phyloP scores from a whole-genome alignment of 2,329 filamentous ascomycete genomes.

The Dothistroma septosporum region DNA sequence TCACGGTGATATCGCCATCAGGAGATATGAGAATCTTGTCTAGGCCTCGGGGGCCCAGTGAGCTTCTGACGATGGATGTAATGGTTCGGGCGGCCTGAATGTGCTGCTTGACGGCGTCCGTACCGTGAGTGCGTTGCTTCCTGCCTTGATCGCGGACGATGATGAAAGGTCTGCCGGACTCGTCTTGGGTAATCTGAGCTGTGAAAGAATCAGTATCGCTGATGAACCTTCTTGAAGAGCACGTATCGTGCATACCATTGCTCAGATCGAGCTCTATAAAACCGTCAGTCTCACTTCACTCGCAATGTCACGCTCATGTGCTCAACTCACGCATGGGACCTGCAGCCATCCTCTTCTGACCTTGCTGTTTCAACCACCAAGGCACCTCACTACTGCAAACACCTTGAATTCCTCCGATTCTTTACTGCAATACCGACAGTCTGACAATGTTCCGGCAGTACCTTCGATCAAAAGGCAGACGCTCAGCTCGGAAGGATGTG shows the following conservation, averaged over 20 bases:
- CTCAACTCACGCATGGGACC: conserved; percentile 56
- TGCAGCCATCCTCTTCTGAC: conserved; percentile 47
- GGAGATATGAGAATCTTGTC: conserved; percentile 99
- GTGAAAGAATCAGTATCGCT: conserved; percentile 21
- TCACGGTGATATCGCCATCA: conserved; percentile 98
- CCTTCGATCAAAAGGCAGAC: background rate
- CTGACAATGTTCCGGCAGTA: conserved; percentile 1
- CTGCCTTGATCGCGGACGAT: conserved; percentile 96
- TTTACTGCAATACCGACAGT: conserved; percentile 3
- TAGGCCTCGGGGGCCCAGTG: conserved; percentile 87
- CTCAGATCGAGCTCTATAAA: conserved; percentile 71
- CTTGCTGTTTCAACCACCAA: conserved; percentile 3
- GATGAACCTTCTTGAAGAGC: background rate
- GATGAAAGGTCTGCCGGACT: conserved; percentile 95
- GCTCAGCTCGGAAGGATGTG: background rate
- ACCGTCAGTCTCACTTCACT: conserved; percentile 21
- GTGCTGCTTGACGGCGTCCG: conserved; percentile 95
- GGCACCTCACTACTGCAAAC: conserved; percentile 6
- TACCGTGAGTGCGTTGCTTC: conserved; percentile 96
- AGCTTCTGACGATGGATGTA: conserved; percentile 95
- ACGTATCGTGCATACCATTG: conserved; percentile 58
- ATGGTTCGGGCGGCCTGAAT: conserved; percentile 95
- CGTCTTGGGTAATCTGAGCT: conserved; percentile 87
- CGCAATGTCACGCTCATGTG: conserved; percentile 51
- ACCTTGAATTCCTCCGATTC: background rate